Evolutionary conservation across 2,329 filamentous ascomycete genomes (phyloP), one percentile per base, ranked within the genome.

Genomic region (Cladosporium sp.): DNA sequence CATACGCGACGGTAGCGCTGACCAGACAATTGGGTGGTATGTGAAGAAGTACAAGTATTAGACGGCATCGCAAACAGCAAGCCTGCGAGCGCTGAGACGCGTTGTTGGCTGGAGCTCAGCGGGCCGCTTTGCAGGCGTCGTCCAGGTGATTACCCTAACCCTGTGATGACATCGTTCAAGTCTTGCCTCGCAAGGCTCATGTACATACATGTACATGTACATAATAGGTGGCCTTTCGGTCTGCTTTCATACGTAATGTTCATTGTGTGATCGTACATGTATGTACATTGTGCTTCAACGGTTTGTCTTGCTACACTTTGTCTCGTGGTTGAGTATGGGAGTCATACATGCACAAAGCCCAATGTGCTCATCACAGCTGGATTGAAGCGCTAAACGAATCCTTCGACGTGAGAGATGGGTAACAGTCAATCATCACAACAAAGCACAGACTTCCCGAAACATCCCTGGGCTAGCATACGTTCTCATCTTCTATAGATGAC

Each of bases 1-100:
- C 72, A 73, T 71, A 68, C 65, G 72, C 68, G 66, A 69, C 69
- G 41, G 26, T 59, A 49, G 54, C 57, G 63, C 63, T 51, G 63
- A 59, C 63, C n/a, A 51, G 34, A 59, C 54, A 28, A 54, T 52
- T 58, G 38, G 63, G 63, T 52, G 57, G 44, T n/a, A 59, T 58
- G 38, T 49, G 54, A 59, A 59, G 63, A 49, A 63, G 24, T 49
- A 30, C 28, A 47, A 47, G 52, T 55, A 55, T 21, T 44, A 49
- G 47, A 55, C 21, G 32, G 6, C 6, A 36, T 34, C 47, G 34
- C 47, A 49, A 32, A 63, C 30, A 54, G n/a, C 47, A 41, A 21
- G 30, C 34, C 36, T 49, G 28, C 5, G 18, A 41, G n/a, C 60
- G 60, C 52, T 30, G 51, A 44, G 47, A 49, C 60, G 60, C 60